Evolutionary conservation across 2,329 filamentous ascomycete species (phyloP).

Genomic region (Juglanconis sp.): DNA sequence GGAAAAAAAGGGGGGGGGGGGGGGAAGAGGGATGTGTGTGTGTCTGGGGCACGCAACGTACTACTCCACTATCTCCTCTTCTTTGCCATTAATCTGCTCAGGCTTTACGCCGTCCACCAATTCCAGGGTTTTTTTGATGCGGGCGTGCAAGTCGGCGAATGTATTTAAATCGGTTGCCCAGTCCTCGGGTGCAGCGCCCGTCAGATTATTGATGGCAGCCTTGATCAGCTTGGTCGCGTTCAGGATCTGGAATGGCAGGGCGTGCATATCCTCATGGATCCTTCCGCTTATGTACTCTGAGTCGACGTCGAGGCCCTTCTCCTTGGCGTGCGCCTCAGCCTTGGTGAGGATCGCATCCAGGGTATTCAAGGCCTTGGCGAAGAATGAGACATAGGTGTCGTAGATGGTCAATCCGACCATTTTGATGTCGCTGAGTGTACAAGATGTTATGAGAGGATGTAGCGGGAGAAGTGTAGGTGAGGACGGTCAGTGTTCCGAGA

Average conservation of each 20-base stretch:
- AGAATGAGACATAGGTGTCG: slow-evolving; percentile 26
- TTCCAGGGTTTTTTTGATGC: slow-evolving; percentile 28
- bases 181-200: slow-evolving; percentile 21
- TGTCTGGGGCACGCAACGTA: slow-evolving; percentile 17
- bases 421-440: slow-evolving; percentile 2
- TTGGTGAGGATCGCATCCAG: slow-evolving; percentile 30
- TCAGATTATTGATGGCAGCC: slow-evolving; percentile 27
- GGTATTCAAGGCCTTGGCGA: slow-evolving; percentile 24
- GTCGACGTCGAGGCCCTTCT: slow-evolving; percentile 23
- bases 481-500: too few relatives aligned
- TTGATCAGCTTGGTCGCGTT: slow-evolving; percentile 28
- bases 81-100: slow-evolving; percentile 25
- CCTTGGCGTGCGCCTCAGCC: slow-evolving; percentile 27
- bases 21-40: too few relatives aligned
- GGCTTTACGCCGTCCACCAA: slow-evolving; percentile 27
- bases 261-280: slow-evolving; percentile 33
- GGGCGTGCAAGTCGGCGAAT: slow-evolving; percentile 28
- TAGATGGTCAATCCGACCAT: slow-evolving; percentile 30
- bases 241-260: slow-evolving; percentile 34
- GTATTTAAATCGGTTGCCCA: slow-evolving; percentile 29
- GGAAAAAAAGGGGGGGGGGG: too few relatives aligned
- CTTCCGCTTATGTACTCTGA: slow-evolving; percentile 22
- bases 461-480: background rate
- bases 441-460: background rate
- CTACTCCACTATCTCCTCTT: slow-evolving; percentile 24